phyloP scores from a whole-genome alignment of 2,329 filamentous ascomycete species.

The Zopfia rhizophila region DNA sequence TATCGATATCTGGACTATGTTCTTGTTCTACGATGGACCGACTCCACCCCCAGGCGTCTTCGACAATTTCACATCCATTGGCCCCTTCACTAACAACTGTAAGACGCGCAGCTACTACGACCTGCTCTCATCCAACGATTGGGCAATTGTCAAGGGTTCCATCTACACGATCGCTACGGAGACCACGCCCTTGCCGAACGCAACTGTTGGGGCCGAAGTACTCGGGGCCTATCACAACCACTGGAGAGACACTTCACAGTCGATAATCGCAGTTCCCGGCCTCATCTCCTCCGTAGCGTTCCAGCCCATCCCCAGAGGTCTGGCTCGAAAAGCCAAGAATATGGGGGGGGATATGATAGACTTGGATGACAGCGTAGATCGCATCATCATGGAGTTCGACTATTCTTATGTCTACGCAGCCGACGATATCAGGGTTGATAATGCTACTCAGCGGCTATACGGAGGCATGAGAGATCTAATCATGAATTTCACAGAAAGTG shows the following conservation, averaged over 20 bases:
- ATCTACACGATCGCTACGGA: slow-evolving; percentile 45
- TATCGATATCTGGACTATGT: slow-evolving; percentile 68
- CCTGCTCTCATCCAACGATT: slow-evolving; percentile 59
- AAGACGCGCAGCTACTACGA: slow-evolving; percentile 61
- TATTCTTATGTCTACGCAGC: slow-evolving; percentile 49
- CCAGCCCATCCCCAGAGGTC: slow-evolving; percentile 38
- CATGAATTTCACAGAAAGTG: slow-evolving; percentile 44
- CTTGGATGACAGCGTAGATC: slow-evolving; percentile 53
- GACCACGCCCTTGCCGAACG: slow-evolving; percentile 32
- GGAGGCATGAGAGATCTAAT: slow-evolving; percentile 48
- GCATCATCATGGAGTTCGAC: slow-evolving; percentile 57
- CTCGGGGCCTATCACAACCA: slow-evolving; percentile 31
- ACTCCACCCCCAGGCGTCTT: slow-evolving; percentile 64
- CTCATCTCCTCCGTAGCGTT: slow-evolving; percentile 39
- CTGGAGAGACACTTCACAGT: slow-evolving; percentile 35
- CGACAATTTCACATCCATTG: slow-evolving; percentile 63
- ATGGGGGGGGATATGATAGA: slow-evolving; percentile 47
- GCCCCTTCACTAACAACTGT: slow-evolving; percentile 55
- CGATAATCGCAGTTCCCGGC: slow-evolving; percentile 29
- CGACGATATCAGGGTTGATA: slow-evolving; percentile 51
- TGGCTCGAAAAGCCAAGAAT: slow-evolving; percentile 33
- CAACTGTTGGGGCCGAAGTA: slow-evolving; percentile 30
- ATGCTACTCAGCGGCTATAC: slow-evolving; percentile 51
- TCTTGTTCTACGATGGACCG: slow-evolving; percentile 71
- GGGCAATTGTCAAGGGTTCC: slow-evolving; percentile 37